Percentiles rank a stretch among this genome's conserved stretches.
These are phyloP conservation scores for Leccinum barrowsii DNA, from an alignment of 768 basidiomycete genomes.

Conservation along the genomic window DNA sequence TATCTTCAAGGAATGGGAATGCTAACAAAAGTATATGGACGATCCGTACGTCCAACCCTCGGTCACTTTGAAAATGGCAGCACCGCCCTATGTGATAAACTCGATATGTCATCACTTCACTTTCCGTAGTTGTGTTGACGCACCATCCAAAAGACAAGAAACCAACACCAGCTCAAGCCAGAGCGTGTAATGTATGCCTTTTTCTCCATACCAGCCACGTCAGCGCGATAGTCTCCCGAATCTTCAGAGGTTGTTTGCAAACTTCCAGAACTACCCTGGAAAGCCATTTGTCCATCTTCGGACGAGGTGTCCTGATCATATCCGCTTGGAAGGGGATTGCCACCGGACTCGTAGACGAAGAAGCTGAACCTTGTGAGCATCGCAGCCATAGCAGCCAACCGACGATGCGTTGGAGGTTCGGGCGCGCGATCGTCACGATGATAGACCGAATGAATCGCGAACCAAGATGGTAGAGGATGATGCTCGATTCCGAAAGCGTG, in stretches of 20 bases:
- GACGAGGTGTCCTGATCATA: neutral
- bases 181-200: slow-evolving; percentile 58
- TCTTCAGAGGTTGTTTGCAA: slow-evolving; percentile 5
- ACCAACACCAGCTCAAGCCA: slow-evolving; percentile 52
- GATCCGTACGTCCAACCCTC: slow-evolving; percentile 65
- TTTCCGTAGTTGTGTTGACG: slow-evolving; percentile 14
- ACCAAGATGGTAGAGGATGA: slow-evolving; percentile 15
- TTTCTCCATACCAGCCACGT: slow-evolving; percentile 39
- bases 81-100: slow-evolving; percentile 47
- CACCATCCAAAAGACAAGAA: slow-evolving; percentile 79
- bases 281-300: neutral
- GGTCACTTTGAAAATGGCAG: slow-evolving; percentile 62
- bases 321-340: slow-evolving; percentile 1
- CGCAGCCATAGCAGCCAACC: slow-evolving; percentile 54
- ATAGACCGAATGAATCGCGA: slow-evolving; percentile 21
- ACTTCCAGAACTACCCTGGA: slow-evolving; percentile 8
- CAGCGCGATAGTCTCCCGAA: slow-evolving; percentile 16
- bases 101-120: neutral
- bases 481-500: neutral
- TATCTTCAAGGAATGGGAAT: neutral
- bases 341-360: slow-evolving; percentile 32
- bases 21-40: slow-evolving; percentile 71
- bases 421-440: slow-evolving; percentile 5
- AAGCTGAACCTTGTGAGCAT: slow-evolving; percentile 53
- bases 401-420: slow-evolving; percentile 49